A percentile compares a stretch with the other conserved stretches of the same genome.
Conservation (phyloP, 225 moss, liverwort and hornwort species). For the Lunularia cruciata region DNA sequence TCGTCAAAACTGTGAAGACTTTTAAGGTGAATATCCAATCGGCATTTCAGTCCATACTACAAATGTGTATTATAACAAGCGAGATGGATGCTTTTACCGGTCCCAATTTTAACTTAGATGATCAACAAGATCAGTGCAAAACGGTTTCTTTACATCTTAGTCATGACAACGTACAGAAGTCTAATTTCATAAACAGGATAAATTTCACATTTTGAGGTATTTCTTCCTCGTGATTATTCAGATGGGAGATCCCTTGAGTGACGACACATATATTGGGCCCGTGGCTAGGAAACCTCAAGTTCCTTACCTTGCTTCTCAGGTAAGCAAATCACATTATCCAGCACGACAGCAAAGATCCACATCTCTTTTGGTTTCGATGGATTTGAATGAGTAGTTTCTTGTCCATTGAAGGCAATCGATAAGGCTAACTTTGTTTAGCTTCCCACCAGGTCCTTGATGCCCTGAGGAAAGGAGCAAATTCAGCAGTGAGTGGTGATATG, state of each 20-base stretch:
- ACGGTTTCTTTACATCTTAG: too few relatives aligned
- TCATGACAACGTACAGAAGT: too few relatives aligned
- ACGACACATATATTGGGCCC: slow-evolving; percentile 88
- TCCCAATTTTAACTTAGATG: too few relatives aligned
- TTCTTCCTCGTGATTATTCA: neutral
- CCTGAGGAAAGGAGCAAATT: slow-evolving; percentile 72
- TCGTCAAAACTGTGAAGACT: slow-evolving; percentile 66
- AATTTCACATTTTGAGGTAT: neutral
- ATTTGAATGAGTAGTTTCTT: neutral
- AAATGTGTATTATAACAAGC: too few relatives aligned
- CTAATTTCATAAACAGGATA: neutral
- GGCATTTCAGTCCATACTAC: neutral
- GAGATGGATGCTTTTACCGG: too few relatives aligned
- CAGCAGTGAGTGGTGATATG: slow-evolving; percentile 55
- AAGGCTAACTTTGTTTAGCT: too few relatives aligned
- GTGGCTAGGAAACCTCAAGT: slow-evolving; percentile 80
- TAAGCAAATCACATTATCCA: slow-evolving; percentile 24
- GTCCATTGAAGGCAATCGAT: too few relatives aligned
- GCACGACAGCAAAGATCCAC: neutral
- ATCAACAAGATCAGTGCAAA: too few relatives aligned
- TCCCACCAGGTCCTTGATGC: slow-evolving; percentile 74
- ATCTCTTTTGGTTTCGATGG: neutral
- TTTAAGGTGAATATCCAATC: slow-evolving; percentile 49
- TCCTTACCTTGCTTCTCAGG: slow-evolving; percentile 78
- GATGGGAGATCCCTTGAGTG: slow-evolving; percentile 84